Evolutionary conservation across 768 basidiomycete species (phyloP).

Genomic region (Phanerodontia chrysosporium): DNA sequence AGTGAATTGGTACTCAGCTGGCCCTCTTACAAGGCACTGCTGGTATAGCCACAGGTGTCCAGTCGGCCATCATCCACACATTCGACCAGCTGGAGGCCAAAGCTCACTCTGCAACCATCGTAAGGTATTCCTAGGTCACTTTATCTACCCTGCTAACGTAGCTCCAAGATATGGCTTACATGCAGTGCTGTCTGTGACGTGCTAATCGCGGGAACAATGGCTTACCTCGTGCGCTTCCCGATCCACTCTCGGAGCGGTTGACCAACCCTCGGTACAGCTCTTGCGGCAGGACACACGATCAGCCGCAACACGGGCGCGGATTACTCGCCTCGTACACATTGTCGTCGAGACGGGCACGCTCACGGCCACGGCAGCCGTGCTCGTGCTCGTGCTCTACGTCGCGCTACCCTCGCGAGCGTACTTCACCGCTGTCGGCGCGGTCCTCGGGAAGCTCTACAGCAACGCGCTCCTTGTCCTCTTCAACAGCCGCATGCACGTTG

Average conservation of each 20-base stretch:
- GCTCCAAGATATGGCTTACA: constrained; percentile 19
- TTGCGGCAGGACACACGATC: neutral
- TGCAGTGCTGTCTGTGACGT: constrained; percentile 20
- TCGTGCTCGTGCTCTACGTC: constrained; percentile 3
- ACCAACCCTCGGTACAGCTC: neutral
- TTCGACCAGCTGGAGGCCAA: neutral
- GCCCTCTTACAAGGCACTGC: neutral
- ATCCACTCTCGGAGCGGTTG: neutral
- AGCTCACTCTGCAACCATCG: neutral
- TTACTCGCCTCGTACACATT: constrained; percentile 1
- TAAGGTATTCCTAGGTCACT: neutral
- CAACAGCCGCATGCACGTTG: constrained; percentile 4
- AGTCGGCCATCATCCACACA: neutral
- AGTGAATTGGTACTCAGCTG: neutral
- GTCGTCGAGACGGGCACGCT: constrained; percentile 8
- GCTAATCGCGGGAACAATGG: constrained; percentile 23
- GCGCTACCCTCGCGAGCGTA: neutral
- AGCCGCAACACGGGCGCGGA: neutral
- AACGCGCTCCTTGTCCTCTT: constrained; percentile 7
- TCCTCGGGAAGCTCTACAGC: constrained; percentile 8
- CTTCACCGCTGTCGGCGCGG: neutral
- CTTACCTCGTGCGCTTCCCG: constrained; percentile 21
- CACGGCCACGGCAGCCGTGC: neutral
- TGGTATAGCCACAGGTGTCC: neutral
- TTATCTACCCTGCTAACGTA: neutral